Base-by-base conservation (phyloP, 371 early-diverging fungal genomes). In the Nematocida ironsii region DNA sequence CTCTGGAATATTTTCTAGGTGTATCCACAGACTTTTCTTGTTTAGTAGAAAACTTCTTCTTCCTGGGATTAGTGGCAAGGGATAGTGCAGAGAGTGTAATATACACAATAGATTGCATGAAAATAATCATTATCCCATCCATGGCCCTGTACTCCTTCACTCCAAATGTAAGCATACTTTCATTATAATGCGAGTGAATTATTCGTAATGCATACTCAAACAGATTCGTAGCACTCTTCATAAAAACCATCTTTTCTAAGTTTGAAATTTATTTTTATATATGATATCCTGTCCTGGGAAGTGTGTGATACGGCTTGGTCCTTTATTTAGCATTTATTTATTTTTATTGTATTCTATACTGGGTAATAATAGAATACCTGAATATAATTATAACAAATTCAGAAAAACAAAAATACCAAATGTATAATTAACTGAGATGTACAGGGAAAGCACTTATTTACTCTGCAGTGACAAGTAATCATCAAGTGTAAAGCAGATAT, bases 201-300 rank as follows among this genome's bases (percentile, higher is more conserved):
- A 64, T 68, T 11, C 56, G 7, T 33, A 69, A 47, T 13, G 50
- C 44, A 42, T 75, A 75, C 9, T 64, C 66, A 27, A 33, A 33
- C 27, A 64, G 1, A 64, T 42, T 42, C 11, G 13, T 42, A 3
- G 64, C 64, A 44, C 45, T 64, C 18, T 39, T 64, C 0, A 64
- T 7, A 64, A 64, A 64, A 64, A 64, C 45, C 64, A 64, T 64
- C 27, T 27, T 64, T 27, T 64, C 44, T 16, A 64, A 64, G n/a
- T 64, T 64, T 64, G 64, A 64, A 64, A 40, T 64, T 64, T 64
- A 64, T 64, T 64, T 64, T 64, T 64, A 64, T 64, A 45, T 50
- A 18, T 18, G 18, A 1, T n/a, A 4, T 23, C 23, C 11, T 60
- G 25, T 23, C 33, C 33, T 33, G 33, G 33, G 33, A 33, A 33